Base-by-base conservation (phyloP, 106 monocot genomes). In the Allium cepa region DNA sequence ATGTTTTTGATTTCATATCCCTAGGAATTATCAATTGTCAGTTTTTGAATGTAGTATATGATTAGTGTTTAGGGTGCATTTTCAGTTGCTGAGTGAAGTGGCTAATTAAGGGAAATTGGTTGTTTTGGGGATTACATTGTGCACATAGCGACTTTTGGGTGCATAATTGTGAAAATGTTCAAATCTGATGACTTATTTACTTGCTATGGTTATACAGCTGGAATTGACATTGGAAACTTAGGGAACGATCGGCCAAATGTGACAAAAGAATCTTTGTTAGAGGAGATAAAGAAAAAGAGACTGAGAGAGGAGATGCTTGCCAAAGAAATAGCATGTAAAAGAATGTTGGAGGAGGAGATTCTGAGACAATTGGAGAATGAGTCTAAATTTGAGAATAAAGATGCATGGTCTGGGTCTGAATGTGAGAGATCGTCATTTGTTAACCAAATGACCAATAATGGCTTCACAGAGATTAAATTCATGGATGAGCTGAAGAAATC, bases 281-380 rank as follows among this genome's bases (percentile, higher is more conserved):
- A 52, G 67, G 67, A 67, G 67, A 50, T 67, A 7, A 17, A 52
- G 52, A 26, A 14, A 17, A 27, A 67, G 67, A 16, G 26, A 52
- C 50, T 26, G 9, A 67, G 67, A 27, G 67, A 67, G 51, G 67
- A 67, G 52, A 7, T 27, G 2, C 51, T 50, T 5, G 51, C 14
- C 26, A 67, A 52, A 14, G 67, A 67, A 12, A 67, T 67, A 50
- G 67, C 67, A 11, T 8, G 53, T 1, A 53, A 26, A 11, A 67
- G 67, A 53, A 67, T 67, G 67, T 6, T 67, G 67, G 67, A 67
- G 67, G 67, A 67, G 50, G 52, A 67, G 26, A 51, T 67, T 28
- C 26, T 17, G 26, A 67, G 67, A 45, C 51, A 67, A 13, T 13
- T 67, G 67, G 67, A 13, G 18, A 10, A 26, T 26, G 63, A 16